Percentiles rank a stretch among this genome's conserved stretches.
Conservation (phyloP, 371 early-diverging fungal species). For the Quaeritorhiza haematococci region DNA sequence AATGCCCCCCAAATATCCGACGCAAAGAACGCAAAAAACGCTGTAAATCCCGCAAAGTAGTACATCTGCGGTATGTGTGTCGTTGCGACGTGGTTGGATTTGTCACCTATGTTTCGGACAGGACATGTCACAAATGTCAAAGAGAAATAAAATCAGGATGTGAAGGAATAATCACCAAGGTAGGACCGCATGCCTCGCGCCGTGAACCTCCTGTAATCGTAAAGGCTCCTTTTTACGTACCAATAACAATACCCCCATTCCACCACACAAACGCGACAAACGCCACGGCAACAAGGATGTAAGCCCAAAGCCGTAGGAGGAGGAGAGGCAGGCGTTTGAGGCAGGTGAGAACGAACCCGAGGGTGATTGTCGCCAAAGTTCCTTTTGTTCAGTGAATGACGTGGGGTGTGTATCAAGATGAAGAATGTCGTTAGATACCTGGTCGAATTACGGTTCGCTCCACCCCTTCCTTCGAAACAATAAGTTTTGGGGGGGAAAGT, state of each 20-base stretch:
- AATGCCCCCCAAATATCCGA: background rate
- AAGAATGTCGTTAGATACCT: too few relatives aligned
- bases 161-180: background rate
- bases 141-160: too few relatives aligned
- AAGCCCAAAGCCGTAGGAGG: constrained; percentile 29
- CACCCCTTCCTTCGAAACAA: too few relatives aligned
- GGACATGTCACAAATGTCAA: too few relatives aligned
- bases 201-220: background rate
- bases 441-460: too few relatives aligned
- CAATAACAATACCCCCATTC: constrained; percentile 85
- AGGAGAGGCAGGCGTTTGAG: constrained; percentile 7
- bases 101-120: constrained; percentile 64
- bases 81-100: constrained; percentile 74
- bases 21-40: constrained; percentile 30
- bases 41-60: constrained; percentile 73
- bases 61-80: constrained; percentile 82
- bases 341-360: background rate
- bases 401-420: too few relatives aligned
- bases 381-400: too few relatives aligned
- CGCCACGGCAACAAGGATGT: constrained; percentile 18
- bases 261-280: constrained; percentile 67
- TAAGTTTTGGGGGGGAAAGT: too few relatives aligned
- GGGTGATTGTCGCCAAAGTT: too few relatives aligned
- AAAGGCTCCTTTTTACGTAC: constrained; percentile 23
- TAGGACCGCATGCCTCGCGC: background rate